Evolutionary conservation across 1,139 yeast genomes (phyloP).

Genomic region (Taphrina wiesneri): DNA sequence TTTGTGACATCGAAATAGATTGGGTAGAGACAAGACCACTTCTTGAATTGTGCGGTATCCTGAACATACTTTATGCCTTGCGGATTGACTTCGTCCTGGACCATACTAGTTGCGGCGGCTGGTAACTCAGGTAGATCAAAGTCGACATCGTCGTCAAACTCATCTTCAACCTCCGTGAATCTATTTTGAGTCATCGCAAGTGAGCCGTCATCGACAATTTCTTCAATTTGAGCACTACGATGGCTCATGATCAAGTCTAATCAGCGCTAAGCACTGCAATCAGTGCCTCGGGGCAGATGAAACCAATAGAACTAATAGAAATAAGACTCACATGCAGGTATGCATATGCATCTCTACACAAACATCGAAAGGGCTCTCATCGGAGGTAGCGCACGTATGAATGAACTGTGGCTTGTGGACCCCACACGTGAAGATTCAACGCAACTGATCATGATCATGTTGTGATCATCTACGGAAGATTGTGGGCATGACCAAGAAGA

Average conservation of each 20-base stretch:
- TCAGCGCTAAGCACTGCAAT: background rate
- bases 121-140: constrained; percentile 31
- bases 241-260: no score
- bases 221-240: constrained; percentile 24
- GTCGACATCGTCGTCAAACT: constrained; percentile 33
- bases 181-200: constrained; percentile 1
- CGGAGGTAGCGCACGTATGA: no score
- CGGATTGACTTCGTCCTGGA: constrained; percentile 12
- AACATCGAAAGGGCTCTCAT: no score
- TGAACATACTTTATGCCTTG: constrained; percentile 25
- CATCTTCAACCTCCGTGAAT: constrained; percentile 30
- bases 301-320: no score
- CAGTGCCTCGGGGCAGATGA: no score
- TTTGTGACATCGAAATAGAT: constrained; percentile 84
- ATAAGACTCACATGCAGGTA: no score
- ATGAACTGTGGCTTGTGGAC: background rate
- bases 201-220: constrained; percentile 31
- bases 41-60: constrained; percentile 32
- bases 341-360: no score
- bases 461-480: no score
- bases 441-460: no score
- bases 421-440: background rate
- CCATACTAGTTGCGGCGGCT: background rate
- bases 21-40: constrained; percentile 59
- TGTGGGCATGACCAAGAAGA: no score